Base-by-base conservation (phyloP, 2,329 filamentous ascomycete species). In the Arthrobotrys entomopaga region DNA sequence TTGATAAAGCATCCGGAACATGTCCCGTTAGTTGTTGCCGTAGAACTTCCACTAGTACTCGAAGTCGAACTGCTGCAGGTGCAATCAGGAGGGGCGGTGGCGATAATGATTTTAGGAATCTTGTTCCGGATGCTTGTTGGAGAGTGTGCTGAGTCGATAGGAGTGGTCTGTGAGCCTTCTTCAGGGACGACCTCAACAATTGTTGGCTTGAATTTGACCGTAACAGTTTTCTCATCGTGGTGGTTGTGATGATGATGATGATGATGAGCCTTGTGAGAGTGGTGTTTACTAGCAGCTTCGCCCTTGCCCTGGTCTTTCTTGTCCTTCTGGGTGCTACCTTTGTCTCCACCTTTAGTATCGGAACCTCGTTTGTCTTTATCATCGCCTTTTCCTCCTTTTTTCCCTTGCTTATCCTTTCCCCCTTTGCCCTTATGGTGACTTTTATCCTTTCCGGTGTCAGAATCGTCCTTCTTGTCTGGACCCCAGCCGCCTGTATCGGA, bases 1-100 rank as follows among this genome's bases (percentile, higher is more conserved):
- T 74, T 66, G 24, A 74, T 74, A n/a, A 63, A 74, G n/a, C 70
- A 74, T 13, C 38, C 53, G 0, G 70, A 56, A 46, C 70, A 74
- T 19, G 63, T 63, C 15, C 57, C 50, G n/a, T 19, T 61, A 22
- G 54, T 65, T 19, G 59, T 48, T 6, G 24, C 20, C 29, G 49
- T 58, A 11, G 70, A 74, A 3, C 16, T 63, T n/a, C 26, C 52
- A n/a, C 69, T 73, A 15, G 16, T 20, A 19, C 11, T 24, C 7
- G 43, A 40, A 11, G 40, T 40, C 7, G 24, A 26, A 26, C 24
- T 26, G 48, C 24, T 26, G 48, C 70, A 74, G 8, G 38, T 57
- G 16, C 70, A 74, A 20, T 61, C 70, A 16, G 70, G 70, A 8
- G 61, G 46, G 3, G 29, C 34, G 6, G 49, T 40, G n/a, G 61